These are phyloP conservation scores for Ustilago nuda DNA, from an alignment of 1,284 basidiomycete genomes.

Conservation along the genomic window DNA sequence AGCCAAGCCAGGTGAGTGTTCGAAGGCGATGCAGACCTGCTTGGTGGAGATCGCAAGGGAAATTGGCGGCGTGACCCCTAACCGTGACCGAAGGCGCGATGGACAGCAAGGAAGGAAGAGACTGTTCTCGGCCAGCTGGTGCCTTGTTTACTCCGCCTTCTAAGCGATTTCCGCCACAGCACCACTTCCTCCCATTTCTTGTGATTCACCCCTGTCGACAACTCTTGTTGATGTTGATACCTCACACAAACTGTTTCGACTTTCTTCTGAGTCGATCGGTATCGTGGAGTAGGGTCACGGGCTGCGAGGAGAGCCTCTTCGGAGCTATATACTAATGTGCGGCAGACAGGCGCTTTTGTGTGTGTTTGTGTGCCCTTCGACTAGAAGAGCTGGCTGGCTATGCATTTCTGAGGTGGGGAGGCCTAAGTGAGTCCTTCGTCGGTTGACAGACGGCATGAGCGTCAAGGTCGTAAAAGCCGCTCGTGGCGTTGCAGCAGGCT, in stretches of 20 bases:
- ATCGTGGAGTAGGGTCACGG: background rate
- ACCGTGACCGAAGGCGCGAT: slow-evolving; percentile 7
- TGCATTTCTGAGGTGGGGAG: background rate
- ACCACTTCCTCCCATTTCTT: background rate
- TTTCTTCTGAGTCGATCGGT: no score
- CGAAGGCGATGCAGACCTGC: background rate
- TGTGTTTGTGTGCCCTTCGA: background rate
- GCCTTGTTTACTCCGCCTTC: slow-evolving; percentile 1
- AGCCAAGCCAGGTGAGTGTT: background rate
- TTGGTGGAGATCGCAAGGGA: background rate
- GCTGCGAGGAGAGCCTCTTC: background rate
- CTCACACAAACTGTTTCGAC: background rate
- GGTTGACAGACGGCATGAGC: slow-evolving; percentile 15
- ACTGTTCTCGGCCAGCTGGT: background rate
- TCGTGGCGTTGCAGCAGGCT: background rate
- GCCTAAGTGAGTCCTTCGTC: background rate
- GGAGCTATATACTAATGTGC: background rate
- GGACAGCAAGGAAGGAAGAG: background rate
- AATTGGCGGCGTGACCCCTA: slow-evolving; percentile 16
- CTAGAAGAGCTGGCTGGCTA: background rate
- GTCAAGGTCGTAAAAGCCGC: slow-evolving; percentile 33
- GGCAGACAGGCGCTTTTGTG: slow-evolving; percentile 12
- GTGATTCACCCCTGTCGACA: background rate
- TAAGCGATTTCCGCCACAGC: slow-evolving; percentile 1
- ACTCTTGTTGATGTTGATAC: background rate